Percentiles rank a stretch among this genome's conserved stretches.
Evolutionary conservation across 805 yeast genomes (phyloP).

Genomic region (Sungouiozyma ichnusensis): DNA sequence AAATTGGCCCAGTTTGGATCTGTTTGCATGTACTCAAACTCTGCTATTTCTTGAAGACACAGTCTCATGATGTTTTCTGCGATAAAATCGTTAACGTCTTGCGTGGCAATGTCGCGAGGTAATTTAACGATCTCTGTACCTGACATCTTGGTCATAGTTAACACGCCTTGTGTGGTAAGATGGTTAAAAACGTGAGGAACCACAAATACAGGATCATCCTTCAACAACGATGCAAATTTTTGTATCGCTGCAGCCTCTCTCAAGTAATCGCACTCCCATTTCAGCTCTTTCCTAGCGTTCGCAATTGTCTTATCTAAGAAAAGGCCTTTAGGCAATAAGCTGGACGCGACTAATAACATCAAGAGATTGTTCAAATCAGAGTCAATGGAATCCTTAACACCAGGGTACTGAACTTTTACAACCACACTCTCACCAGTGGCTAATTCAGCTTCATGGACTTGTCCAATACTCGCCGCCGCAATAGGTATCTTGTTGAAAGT

Average conservation of each 20-base stretch:
- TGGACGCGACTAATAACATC: constrained; percentile 74
- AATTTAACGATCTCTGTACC: constrained; percentile 79
- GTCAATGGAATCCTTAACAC: constrained; percentile 87
- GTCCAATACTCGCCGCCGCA: constrained; percentile 97
- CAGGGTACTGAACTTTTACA: constrained; percentile 94
- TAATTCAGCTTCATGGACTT: constrained; percentile 79
- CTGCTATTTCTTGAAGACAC: constrained; percentile 75
- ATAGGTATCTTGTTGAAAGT: constrained; percentile 80
- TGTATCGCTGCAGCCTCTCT: constrained; percentile 77
- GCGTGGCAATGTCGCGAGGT: constrained; percentile 41
- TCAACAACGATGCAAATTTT: constrained; percentile 52
- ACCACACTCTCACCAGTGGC: constrained; percentile 66
- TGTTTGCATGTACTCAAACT: constrained; percentile 89
- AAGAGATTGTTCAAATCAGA: constrained; percentile 83
- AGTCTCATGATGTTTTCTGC: constrained; percentile 80
- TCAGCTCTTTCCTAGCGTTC: constrained; percentile 84
- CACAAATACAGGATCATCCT: constrained; percentile 49
- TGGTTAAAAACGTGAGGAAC: constrained; percentile 78
- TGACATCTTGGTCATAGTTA: constrained; percentile 82
- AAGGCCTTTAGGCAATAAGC: constrained; percentile 80
- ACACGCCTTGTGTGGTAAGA: constrained; percentile 67
- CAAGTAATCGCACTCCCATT: constrained; percentile 95
- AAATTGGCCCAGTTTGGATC: constrained; percentile 99
- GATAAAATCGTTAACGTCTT: constrained; percentile 66
- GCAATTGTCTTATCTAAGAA: constrained; percentile 86